Conservation (phyloP, 192 early-diverging fungal species). For the Gonapodya sp. region DNA sequence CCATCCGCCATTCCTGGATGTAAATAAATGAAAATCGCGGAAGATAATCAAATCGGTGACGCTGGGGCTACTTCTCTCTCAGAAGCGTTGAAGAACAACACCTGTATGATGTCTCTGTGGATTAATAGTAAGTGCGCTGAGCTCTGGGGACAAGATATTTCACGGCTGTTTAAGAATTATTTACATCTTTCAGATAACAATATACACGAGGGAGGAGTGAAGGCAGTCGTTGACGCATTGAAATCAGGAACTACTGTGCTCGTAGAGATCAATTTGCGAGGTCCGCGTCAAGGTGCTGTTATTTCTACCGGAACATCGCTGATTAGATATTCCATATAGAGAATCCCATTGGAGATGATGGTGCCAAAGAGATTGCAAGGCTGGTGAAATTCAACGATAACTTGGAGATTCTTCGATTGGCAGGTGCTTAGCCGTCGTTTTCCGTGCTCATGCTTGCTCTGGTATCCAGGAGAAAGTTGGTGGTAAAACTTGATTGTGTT, state of each 20-base stretch:
- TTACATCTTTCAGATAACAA: not conserved
- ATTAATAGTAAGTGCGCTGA: not conserved
- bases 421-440: no score
- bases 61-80: not conserved
- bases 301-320: no score
- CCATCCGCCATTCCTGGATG: not conserved
- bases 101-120: not conserved
- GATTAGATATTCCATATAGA: not conserved
- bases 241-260: not conserved
- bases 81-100: not conserved
- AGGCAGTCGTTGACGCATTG: not conserved
- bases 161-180: not conserved
- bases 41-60: not conserved
- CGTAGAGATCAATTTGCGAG: not conserved
- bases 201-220: not conserved
- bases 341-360: not conserved
- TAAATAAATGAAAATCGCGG: not conserved
- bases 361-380: not conserved
- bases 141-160: not conserved
- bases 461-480: no score
- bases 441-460: no score
- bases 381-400: not conserved
- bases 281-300: not conserved
- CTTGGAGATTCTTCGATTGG: not conserved
- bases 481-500: no score